Evolutionary conservation across 495 filamentous ascomycete species (phyloP), one percentile per base, ranked within the genome.

Genomic region (Aspergillus panamensis): DNA sequence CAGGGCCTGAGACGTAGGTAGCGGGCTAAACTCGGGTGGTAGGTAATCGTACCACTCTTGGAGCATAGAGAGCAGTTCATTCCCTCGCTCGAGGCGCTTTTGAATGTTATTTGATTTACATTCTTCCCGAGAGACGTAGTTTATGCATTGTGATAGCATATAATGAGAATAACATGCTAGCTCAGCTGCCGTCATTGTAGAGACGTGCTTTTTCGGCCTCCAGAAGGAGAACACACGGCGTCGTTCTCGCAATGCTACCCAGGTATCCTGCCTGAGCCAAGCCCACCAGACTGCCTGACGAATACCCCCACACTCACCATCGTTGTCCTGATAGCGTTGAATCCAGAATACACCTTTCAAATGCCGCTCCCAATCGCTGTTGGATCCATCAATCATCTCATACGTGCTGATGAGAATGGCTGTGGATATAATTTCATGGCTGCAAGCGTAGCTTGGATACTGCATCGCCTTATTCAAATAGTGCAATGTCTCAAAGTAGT

Each of bases 261-360:
- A 70, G 12, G 61, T 53, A 40, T 70, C 68, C 40, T 70, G 68
- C n/a, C 65, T 60, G 5, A 70, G 48, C 68, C 68, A 70, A 16
- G 63, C 62, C 68, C 68, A 68, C 68, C 68, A 70, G n/a, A 70
- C 63, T 0, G 63, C 65, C 17, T 66, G 61, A 17, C 65, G 68
- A 3, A 70, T 42, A 4, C 68, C 68, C 0, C 65, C 68, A 30
- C 61, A 68, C 14, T 67, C 65, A 1, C 65, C 68, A 47, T 70
- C 47, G 37, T 65, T 66, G 17, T 57, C 51, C 29, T 70, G 68
- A 21, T 52, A 67, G 45, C 68, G 52, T 29, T 70, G 68, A 6
- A 70, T 68, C 40, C 66, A 62, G 40, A 70, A 70, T 1, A 68
- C 65, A 0, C 68, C 68, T 48, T 70, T 63, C 0, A 70, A 51